A percentile compares a stretch with the other conserved stretches of the same genome.
These are phyloP conservation scores for Hanseniaspora singularis DNA, from an alignment of 805 yeast species.

Conservation along the genomic window DNA sequence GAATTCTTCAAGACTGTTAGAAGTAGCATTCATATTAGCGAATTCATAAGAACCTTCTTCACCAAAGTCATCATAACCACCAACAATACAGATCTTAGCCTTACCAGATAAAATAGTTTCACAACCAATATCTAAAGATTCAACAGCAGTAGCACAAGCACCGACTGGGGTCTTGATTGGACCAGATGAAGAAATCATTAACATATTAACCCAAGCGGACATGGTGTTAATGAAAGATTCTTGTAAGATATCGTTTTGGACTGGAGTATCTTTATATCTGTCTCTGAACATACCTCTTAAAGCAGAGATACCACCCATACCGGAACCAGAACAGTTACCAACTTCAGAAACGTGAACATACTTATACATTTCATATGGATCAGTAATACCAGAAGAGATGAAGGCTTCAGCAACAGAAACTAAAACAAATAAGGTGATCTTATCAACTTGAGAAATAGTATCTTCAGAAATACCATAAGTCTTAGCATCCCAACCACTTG, in stretches of 20 bases:
- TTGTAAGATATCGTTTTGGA: slow-evolving; percentile 92
- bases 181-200: slow-evolving; percentile 91
- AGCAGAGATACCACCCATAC: slow-evolving; percentile 99
- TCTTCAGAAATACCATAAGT: slow-evolving; percentile 93
- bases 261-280: slow-evolving; percentile 83
- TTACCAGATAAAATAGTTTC: slow-evolving; percentile 88
- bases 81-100: slow-evolving; percentile 92
- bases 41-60: slow-evolving; percentile 98
- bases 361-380: slow-evolving; percentile 96
- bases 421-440: slow-evolving; percentile 80
- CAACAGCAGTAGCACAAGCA: slow-evolving; percentile 98
- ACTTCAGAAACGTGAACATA: slow-evolving; percentile 97
- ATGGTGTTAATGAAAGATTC: slow-evolving; percentile 98
- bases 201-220: slow-evolving; percentile 99
- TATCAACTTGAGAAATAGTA: slow-evolving; percentile 87
- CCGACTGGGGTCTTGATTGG: slow-evolving; percentile 99
- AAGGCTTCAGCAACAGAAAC: slow-evolving; percentile 94
- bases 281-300: slow-evolving; percentile 96
- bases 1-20: slow-evolving; percentile 75
- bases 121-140: slow-evolving; percentile 90
- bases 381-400: slow-evolving; percentile 87
- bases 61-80: slow-evolving; percentile 99
- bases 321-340: slow-evolving; percentile 99
- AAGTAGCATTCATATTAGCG: slow-evolving; percentile 97
- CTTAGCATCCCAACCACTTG: slow-evolving; percentile 96